Evolutionary conservation across 306 rosid species (phyloP), one percentile per base, ranked within the genome.

Genomic region (Begonia loranthoides): DNA sequence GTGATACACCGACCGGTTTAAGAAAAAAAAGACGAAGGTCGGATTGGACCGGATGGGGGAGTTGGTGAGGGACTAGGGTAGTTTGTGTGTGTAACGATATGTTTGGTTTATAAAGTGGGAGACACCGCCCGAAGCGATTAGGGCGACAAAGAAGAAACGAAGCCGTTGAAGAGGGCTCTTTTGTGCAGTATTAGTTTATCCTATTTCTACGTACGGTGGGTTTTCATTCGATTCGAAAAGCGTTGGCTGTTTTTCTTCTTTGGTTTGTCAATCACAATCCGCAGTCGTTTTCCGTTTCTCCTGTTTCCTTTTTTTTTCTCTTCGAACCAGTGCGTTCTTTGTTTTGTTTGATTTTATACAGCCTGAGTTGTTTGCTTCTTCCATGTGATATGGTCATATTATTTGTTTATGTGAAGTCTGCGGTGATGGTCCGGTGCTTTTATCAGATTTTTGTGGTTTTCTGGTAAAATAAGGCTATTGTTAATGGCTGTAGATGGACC

Each of bases 121-220:
- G 56, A 54, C 62, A 45, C 15, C 62, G 17, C 66, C 0, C 65
- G 3, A 19, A 19, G 38, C 21, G 41, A 61, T 65, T 85, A 79
- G 92, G 95, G 95, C 84, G 82, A 72, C 78, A 85, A 63, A 78
- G 90, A 84, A 84, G 64, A 75, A 67, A 76, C 81, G 65, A 78
- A 78, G 94, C 86, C 87, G 85, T 73, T 68, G 87, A 73, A 76
- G 84, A 78, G 84, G 87, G 82, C 87, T 83, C 77, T 59, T 73
- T 50, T 19, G 55, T 46, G 73, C 73, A 58, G 66, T 68, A 57
- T 48, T 67, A 28, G 59, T 71, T 70, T 72, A 80, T 75, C 83
- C 73, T 57, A 57, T 59, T 72, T 59, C 17, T 47, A 74, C 60
- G 68, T 61, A 61, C 65, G 68, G 82, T 79, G 57, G 53, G 45